Evolutionary conservation across 2,329 filamentous ascomycete genomes (phyloP), one percentile per base, ranked within the genome.

Genomic region (Elsinoe australis): DNA sequence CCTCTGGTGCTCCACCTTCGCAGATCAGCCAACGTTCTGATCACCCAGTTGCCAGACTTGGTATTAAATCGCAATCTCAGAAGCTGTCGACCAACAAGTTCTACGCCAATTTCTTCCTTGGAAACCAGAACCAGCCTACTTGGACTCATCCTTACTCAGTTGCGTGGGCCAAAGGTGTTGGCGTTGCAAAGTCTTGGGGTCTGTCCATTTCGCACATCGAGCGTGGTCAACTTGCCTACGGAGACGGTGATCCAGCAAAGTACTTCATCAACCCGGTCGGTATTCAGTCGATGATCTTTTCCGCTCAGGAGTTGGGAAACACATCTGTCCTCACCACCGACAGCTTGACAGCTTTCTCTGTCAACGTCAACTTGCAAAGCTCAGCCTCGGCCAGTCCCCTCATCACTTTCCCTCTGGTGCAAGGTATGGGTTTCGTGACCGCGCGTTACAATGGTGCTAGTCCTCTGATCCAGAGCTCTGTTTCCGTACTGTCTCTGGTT

Each of bases 391-490:
- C 74, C 5, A 63, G 71, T 1, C 76, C 83, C 0, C 71, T 75
- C 1, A 74, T 96, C 15, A 82, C 78, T 0, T 87, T 94, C 54
- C 88, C 89, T 0, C 61, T 95, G 5, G 80, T 94, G 0, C 90
- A 96, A 61, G 92, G 92, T 8, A 92, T 94, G 80, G 83, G 79
- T 0, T 94, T 88, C 57, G 72, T 95, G 14, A 95, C 89, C 3
- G 89, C 74, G 0, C 64, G 84, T 14, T 96, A 89, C 65, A 56
- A 52, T 39, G 79, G 80, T 22, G 73, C 79, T 0, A 81, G 79
- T 5, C 90, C 90, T 0, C 60, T 82, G 3, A 73, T 96, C 34
- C 80, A 89, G 56, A 83, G 82, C 17, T 80, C 79, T 1, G 76
- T 92, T 1, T 83, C 82, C 52, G 94, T 90, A 70, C 73, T 74